Base-by-base conservation (phyloP, 352 stramenopile genomes). In the Globisporangium alternatum region DNA sequence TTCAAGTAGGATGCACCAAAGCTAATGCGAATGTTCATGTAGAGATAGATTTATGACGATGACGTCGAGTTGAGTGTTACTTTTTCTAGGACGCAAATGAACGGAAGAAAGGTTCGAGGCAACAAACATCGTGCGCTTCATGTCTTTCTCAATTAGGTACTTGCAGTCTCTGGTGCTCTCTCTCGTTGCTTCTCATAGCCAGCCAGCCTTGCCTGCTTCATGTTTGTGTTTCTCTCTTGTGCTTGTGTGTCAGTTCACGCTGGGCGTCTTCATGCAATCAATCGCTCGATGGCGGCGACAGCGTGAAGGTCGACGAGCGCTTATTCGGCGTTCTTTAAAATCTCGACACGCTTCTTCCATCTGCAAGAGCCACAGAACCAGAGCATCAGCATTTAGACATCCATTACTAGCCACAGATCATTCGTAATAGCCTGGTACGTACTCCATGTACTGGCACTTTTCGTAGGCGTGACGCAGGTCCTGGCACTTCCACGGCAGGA, bases 401-500 rank as follows among this genome's bases (percentile, higher is more conserved):
- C 9, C 12, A 33, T 13, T 9, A 12, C 31, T 9, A 10, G 12
- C 31, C 22, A 33, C 6, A 19, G 12, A 7, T 21, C 19, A 56
- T 41, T 1, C 25, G 1, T 22, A 10, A 25, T 28, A 22, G 10
- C 9, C 28, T 35, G 22, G 8, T 19, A 65, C 64, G 35, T 58
- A 84, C 70, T 98, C 91, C 67, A 96, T 89, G 77, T 99, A 99
- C 85, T 98, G 86, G 81, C 97, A 99, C 78, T 98, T 98, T 79
- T 99, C 97, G 78, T 99, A 99, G 33, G 92, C 97, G 80, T 99
- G 97, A 75, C 96, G 91, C 76, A 99, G 77, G 74, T 99, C 95
- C 72, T 92, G 84, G 78, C 97, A 99, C 75, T 98, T 93, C 80
- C 93, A 98, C 55, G 95, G 95, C 67, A 97, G 79, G 74, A 92